Conservation (phyloP, 176 grass and related monocot genomes). For the Rhipidocladum racemiflorum region DNA sequence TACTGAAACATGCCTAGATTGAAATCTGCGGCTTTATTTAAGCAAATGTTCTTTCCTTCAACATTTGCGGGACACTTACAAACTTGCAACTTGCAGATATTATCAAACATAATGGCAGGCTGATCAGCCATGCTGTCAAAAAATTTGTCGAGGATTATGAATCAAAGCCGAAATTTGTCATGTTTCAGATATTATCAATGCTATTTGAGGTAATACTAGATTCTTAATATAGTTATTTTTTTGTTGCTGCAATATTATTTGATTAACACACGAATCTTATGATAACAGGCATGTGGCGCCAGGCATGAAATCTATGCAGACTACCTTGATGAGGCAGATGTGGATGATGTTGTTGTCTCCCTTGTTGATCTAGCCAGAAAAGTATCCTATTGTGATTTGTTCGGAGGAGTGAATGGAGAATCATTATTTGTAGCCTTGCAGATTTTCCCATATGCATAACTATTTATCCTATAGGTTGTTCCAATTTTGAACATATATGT, state of each 20-base stretch:
- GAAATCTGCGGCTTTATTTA: not conserved
- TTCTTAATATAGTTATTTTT: not conserved
- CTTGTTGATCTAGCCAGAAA: constrained; percentile 79
- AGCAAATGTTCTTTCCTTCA: not conserved
- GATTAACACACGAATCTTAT: too few species aligned
- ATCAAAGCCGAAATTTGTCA: constrained; percentile 57
- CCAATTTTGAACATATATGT: constrained; percentile 9
- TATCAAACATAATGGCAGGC: too few species aligned
- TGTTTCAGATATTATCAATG: constrained; percentile 76
- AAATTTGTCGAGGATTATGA: constrained; percentile 81
- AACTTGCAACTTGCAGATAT: constrained; percentile 56
- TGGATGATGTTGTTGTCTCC: constrained; percentile 73
- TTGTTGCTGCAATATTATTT: constrained; percentile 26
- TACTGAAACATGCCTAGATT: not conserved
- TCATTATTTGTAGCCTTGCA: constrained; percentile 9
- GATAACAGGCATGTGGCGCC: too few species aligned
- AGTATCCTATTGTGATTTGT: constrained; percentile 50
- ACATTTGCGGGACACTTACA: not conserved
- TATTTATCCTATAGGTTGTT: constrained; percentile 12
- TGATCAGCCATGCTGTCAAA: too few species aligned
- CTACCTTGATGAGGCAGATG: constrained; percentile 63
- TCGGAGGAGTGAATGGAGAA: not conserved
- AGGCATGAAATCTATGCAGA: too few species aligned
- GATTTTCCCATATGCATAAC: constrained; percentile 14
- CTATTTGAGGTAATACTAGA: constrained; percentile 80